phyloP scores from a whole-genome alignment of 2,329 filamentous ascomycete genomes.

The Aspergillus uvarum region DNA sequence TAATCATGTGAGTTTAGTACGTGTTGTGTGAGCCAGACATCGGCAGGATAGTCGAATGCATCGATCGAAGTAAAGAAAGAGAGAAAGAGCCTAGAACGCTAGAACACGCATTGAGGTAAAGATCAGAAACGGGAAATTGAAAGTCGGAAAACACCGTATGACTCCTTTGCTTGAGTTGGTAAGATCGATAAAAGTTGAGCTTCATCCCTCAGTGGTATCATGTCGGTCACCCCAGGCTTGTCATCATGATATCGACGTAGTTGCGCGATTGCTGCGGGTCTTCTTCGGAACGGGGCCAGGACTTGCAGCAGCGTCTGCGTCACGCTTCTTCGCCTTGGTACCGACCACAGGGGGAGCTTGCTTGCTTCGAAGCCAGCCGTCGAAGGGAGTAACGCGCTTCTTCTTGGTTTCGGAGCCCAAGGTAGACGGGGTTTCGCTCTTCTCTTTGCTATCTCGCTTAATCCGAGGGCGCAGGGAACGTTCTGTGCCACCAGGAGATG shows the following conservation, averaged over 20 bases:
- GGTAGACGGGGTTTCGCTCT: constrained; percentile 22
- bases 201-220: neutral
- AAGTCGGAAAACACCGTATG: neutral
- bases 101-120: neutral
- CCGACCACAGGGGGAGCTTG: constrained; percentile 26
- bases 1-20: too few relatives aligned
- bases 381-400: constrained; percentile 43
- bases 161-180: neutral
- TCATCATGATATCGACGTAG: constrained; percentile 15
- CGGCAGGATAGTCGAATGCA: neutral
- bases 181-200: neutral
- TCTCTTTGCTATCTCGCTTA: constrained; percentile 27
- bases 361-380: constrained; percentile 43
- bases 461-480: constrained; percentile 36
- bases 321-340: constrained; percentile 38
- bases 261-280: constrained; percentile 25
- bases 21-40: neutral
- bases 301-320: constrained; percentile 29
- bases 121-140: neutral
- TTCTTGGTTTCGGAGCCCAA: constrained; percentile 25
- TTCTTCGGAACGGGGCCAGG: constrained; percentile 32
- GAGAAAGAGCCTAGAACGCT: neutral
- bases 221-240: neutral
- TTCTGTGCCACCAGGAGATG: constrained; percentile 32
- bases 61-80: neutral